Percentiles rank a stretch among this genome's conserved stretches.
phyloP scores from a whole-genome alignment of 2,329 filamentous ascomycete species.

The Clathrospora elynae region DNA sequence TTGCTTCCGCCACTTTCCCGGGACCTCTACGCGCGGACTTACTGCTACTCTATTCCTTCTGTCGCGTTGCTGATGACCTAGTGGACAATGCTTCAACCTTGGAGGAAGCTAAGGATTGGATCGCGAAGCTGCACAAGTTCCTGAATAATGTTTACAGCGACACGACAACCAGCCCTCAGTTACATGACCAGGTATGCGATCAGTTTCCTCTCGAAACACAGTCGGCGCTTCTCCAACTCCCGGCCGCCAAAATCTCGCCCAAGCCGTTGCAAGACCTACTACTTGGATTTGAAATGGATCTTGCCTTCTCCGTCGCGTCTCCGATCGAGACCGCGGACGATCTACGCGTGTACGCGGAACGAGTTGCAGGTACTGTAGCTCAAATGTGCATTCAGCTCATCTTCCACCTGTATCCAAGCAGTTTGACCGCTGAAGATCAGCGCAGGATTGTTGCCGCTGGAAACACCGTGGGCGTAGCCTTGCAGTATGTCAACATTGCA shows the following conservation, averaged over 20 bases:
- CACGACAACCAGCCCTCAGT: conserved; percentile 14
- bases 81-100: conserved; percentile 66
- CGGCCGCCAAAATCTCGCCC: conserved; percentile 60
- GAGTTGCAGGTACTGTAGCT: conserved; percentile 74
- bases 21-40: conserved; percentile 71
- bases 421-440: conserved; percentile 37
- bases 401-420: conserved; percentile 60
- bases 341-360: conserved; percentile 66
- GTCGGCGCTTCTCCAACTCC: conserved; percentile 65
- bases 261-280: conserved; percentile 68
- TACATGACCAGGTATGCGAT: conserved; percentile 47
- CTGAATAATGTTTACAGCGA: conserved; percentile 59
- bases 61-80: conserved; percentile 73
- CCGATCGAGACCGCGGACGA: conserved; percentile 66
- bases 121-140: conserved; percentile 62
- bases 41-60: conserved; percentile 74
- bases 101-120: conserved; percentile 62
- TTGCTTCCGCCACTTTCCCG: conserved; percentile 71
- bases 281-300: conserved; percentile 71
- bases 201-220: conserved; percentile 60
- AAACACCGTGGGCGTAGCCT: conserved; percentile 69
- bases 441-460: conserved; percentile 61
- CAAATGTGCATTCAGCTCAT: conserved; percentile 70
- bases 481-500: conserved; percentile 80
- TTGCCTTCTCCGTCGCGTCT: conserved; percentile 56